A percentile compares a stretch with the other conserved stretches of the same genome.
These are phyloP conservation scores for Kurtzmaniella quercitrusa DNA, from an alignment of 1,139 yeast genomes.

Conservation along the genomic window DNA sequence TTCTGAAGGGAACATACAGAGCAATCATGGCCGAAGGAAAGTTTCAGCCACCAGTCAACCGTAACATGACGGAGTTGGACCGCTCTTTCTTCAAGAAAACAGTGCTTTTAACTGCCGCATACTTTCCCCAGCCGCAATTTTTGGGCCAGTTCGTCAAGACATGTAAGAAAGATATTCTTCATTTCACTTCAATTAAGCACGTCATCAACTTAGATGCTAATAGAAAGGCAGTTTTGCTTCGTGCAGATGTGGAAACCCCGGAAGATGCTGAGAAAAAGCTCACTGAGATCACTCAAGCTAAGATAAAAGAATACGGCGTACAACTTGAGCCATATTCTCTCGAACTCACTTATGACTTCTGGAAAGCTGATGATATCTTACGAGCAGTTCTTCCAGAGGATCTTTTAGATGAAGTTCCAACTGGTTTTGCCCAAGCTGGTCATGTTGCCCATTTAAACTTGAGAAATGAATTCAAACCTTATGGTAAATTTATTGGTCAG, in stretches of 20 bases:
- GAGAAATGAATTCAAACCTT: constrained; percentile 82
- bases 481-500: constrained; percentile 77
- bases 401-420: constrained; percentile 69
- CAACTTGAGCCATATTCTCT: constrained; percentile 52
- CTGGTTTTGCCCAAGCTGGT: constrained; percentile 92
- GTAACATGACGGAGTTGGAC: constrained; percentile 65
- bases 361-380: constrained; percentile 87
- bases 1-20: constrained; percentile 15
- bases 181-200: constrained; percentile 62
- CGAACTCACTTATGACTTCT: constrained; percentile 65
- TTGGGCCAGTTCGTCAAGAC: constrained; percentile 53
- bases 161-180: constrained; percentile 54
- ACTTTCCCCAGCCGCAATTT: constrained; percentile 62
- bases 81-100: constrained; percentile 54
- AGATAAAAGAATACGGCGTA: constrained; percentile 46
- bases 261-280: constrained; percentile 36
- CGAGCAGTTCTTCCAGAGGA: constrained; percentile 73
- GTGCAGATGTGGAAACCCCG: constrained; percentile 44
- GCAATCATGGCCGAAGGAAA: constrained; percentile 26
- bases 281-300: constrained; percentile 37
- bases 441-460: constrained; percentile 93
- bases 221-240: constrained; percentile 60
- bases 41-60: constrained; percentile 63
- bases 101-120: constrained; percentile 61
- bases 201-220: constrained; percentile 45